Evolutionary conservation across 2,329 filamentous ascomycete genomes (phyloP), one percentile per base, ranked within the genome.

Genomic region (Claviceps pusilla): DNA sequence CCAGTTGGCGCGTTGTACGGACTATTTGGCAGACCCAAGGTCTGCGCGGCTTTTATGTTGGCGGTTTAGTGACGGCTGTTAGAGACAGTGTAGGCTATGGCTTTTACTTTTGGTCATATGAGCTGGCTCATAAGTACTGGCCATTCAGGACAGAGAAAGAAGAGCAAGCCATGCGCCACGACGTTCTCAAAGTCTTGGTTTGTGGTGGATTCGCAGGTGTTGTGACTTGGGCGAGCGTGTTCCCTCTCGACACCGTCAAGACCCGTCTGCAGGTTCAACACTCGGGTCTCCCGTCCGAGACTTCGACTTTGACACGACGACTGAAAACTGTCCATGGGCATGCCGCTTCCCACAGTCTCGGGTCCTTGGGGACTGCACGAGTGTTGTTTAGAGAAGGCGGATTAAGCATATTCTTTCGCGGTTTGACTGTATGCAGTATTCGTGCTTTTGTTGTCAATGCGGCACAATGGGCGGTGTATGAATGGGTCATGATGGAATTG

Each of bases 31-130:
- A 68, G 41, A 70, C 66, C 1, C 67, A 74, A 53, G 80, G 84
- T 4, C 74, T 88, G 3, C 74, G 76, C 43, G 90, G 89, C 0
- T 69, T 96, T 28, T 96, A 95, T 65, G 78, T 83, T 57, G 91
- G 89, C 24, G 91, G 91, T 24, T 74, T 72, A 0, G 81, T 96
- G 16, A 97, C 91, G 0, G 87, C 85, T 53, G 65, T 91, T 45
- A 77, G 91, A 51, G 91, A 97, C 69, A 84, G 85, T 55, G 79
- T 96, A 54, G 91, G 91, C n/a, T 97, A 96, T 69, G 91, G 90
- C 0, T 96, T 96, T 68, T 97, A 96, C 65, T 97, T 97, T 68
- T 95, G 87, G 86, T 85, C 86, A 1, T 97, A 96, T 64, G 87
- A 94, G 68, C 72, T 90, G 56, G 80, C 76, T 59, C 88, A 84